phyloP scores from a whole-genome alignment of 192 early-diverging fungal genomes.

The Backusella sp. region DNA sequence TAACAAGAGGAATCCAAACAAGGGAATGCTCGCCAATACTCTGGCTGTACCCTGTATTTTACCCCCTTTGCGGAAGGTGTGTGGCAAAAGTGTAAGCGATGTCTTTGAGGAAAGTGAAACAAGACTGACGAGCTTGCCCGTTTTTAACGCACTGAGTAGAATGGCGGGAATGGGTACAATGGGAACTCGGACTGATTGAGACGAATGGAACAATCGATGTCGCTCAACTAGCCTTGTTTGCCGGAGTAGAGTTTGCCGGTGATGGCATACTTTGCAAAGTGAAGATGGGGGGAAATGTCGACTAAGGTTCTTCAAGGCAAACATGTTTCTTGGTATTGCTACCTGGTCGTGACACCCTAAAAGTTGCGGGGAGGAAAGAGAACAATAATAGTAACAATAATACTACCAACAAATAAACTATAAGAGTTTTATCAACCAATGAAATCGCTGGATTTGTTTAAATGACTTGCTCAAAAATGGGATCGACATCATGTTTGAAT shows the following conservation, averaged over 20 bases:
- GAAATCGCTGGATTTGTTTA: no score
- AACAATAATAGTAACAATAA: not conserved
- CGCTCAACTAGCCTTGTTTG: not conserved
- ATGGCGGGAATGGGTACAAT: slow-evolving; percentile 35
- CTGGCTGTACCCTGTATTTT: slow-evolving; percentile 16
- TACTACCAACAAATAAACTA: no score
- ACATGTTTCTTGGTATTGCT: slow-evolving; percentile 6
- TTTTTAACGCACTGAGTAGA: slow-evolving; percentile 25
- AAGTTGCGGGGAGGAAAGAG: not conserved
- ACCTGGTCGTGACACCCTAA: slow-evolving; percentile 11
- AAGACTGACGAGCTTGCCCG: slow-evolving; percentile 35
- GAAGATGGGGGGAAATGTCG: not conserved
- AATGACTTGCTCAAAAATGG: no score
- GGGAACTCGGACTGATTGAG: slow-evolving; percentile 14
- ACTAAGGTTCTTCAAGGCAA: not conserved
- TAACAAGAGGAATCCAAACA: slow-evolving; percentile 29
- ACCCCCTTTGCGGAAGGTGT: slow-evolving; percentile 20
- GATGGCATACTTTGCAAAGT: not conserved
- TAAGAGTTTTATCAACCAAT: no score
- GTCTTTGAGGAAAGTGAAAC: slow-evolving; percentile 38
- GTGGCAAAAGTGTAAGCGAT: slow-evolving; percentile 34
- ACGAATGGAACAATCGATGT: slow-evolving; percentile 30
- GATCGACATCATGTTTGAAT: no score
- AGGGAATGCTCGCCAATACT: slow-evolving; percentile 27
- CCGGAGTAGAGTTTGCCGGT: not conserved